Evolutionary conservation across 2,329 filamentous ascomycete species (phyloP), one percentile per base, ranked within the genome.

Genomic region (Gaeumannomyces tritici): DNA sequence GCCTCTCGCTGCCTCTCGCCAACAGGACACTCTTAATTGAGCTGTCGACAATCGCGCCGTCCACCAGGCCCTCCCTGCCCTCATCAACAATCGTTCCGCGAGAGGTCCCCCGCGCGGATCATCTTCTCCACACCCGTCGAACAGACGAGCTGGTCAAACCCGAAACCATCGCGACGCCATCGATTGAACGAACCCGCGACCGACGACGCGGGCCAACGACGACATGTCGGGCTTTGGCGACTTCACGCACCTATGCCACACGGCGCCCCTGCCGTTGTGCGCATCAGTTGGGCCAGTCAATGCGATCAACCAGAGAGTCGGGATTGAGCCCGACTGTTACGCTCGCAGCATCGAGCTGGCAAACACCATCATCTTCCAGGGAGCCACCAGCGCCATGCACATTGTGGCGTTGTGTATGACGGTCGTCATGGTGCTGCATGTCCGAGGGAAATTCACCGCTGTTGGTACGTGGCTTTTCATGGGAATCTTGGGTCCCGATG

Each of bases 311-410:
- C 84, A 81, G 67, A 82, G 84, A 63, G 83, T 88, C 15, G 90
- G 92, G 68, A 95, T 97, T 67, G 89, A 96, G 74, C 87, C 95
- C 63, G 85, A 87, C 71, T 99, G 95, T 80, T 98, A 93, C 78
- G 90, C 95, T 64, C 88, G 95, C 64, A 96, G 95, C 70, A 93
- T 99, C 75, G 93, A 97, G 76, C 77, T 98, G 68, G 95, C 93
- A 68, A 99, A 99, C 78, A 99, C 95, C 55, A 93, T 98, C 78
- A 99, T 99, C 72, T 99, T 99, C 74, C 88, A 98, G 77, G 91
- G 88, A 72, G 95, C 93, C 31, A 87, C 92, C 27, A 91, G 90
- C 65, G 92, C 93, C 72, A 90, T 95, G 78, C 95, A 99, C 76
- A 98, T 99, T 68, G 79, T 89, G 63, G 91, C 93, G 18, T 80